phyloP scores from a whole-genome alignment of 257 asterid species.

The Gardenia jasminoides region DNA sequence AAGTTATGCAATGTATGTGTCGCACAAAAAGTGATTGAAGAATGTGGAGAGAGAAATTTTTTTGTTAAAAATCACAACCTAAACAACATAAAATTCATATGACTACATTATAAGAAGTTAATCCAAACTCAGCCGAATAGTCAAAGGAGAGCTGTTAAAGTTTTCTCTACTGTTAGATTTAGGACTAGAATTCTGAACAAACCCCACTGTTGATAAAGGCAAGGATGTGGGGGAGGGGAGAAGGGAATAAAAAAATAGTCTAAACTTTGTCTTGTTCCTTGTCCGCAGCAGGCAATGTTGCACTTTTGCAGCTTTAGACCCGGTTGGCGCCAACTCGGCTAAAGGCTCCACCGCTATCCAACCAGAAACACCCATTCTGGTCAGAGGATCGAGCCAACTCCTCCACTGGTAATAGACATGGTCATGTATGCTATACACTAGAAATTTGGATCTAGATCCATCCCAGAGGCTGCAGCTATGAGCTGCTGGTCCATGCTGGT shows the following conservation, averaged over 20 bases:
- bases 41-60: too few relatives aligned
- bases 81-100: neutral
- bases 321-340: constrained; percentile 8
- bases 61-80: too few relatives aligned
- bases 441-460: neutral
- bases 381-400: neutral
- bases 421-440: too few relatives aligned
- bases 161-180: too few relatives aligned
- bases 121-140: too few relatives aligned
- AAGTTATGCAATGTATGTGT: too few relatives aligned
- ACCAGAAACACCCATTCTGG: neutral
- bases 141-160: too few relatives aligned
- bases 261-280: neutral
- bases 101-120: neutral
- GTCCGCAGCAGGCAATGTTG: constrained; percentile 14
- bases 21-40: too few relatives aligned
- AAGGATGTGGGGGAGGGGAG: too few relatives aligned
- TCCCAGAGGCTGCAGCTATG: neutral
- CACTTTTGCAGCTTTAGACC: constrained; percentile 13
- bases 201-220: too few relatives aligned
- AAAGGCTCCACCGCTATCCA: constrained; percentile 10
- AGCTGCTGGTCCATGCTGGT: constrained; percentile 4
- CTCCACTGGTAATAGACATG: neutral
- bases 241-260: too few relatives aligned
- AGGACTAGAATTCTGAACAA: too few relatives aligned